These are phyloP conservation scores for Bacidia rubella DNA, from an alignment of 495 filamentous ascomycete species.

Conservation along the genomic window DNA sequence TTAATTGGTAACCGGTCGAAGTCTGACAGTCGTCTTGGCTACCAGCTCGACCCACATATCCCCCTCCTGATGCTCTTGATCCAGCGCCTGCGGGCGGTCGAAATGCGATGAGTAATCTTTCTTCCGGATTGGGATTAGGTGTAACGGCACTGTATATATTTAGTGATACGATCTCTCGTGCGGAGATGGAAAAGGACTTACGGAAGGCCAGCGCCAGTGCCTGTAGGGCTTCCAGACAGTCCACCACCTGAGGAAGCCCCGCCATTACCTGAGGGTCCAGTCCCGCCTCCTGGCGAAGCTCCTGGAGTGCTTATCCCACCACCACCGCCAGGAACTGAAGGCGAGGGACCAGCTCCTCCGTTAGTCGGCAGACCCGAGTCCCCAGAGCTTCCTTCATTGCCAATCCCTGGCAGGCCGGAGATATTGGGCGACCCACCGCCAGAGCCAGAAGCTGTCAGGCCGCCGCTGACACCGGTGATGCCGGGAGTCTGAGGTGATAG, in stretches of 20 bases:
- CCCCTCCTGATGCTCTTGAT: no score
- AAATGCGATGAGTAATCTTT: neutral
- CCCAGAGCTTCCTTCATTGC: neutral
- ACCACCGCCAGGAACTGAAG: no score
- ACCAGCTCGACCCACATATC: neutral
- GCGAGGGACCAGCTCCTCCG: neutral
- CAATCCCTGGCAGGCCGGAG: neutral
- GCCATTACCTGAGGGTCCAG: no score
- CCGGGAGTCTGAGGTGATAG: no score
- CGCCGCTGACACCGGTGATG: no score
- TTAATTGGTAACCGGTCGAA: neutral
- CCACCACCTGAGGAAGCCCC: no score
- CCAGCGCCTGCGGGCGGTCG: no score
- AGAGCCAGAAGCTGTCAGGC: neutral
- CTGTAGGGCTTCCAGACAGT: no score
- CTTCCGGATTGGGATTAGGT: neutral
- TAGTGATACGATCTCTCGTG: no score
- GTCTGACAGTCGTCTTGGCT: neutral
- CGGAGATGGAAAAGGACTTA: no score
- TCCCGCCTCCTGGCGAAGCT: neutral
- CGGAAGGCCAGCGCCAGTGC: no score
- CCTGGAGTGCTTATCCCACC: neutral
- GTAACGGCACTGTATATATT: no score
- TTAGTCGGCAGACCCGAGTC: neutral
- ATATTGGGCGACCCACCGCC: neutral